Percentiles rank a stretch among this genome's conserved stretches.
phyloP scores from a whole-genome alignment of 2,329 filamentous ascomycete species.

The Claviceps purpurea region DNA sequence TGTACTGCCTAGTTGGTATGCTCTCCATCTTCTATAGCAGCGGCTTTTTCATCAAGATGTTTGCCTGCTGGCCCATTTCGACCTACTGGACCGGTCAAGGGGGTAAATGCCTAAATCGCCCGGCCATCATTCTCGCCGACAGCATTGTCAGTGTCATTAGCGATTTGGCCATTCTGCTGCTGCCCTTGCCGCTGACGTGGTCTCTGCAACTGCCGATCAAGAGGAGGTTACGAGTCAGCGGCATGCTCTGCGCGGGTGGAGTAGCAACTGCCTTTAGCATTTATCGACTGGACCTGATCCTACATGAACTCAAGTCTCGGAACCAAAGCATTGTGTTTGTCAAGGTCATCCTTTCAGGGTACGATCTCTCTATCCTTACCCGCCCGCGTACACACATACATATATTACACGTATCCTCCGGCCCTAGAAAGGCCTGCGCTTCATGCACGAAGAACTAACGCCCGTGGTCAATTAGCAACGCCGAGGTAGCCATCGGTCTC shows the following conservation, averaged over 20 bases:
- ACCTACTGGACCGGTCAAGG: conserved; percentile 24
- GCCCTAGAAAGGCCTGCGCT: neutral
- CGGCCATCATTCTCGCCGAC: conserved; percentile 18
- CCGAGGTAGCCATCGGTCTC: conserved; percentile 18
- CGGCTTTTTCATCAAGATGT: conserved; percentile 27
- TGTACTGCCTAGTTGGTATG: conserved; percentile 23
- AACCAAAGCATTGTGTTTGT: conserved; percentile 16
- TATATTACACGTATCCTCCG: too few species aligned
- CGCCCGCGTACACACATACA: too few species aligned
- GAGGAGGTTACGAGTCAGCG: conserved; percentile 17
- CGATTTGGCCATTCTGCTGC: conserved; percentile 17
- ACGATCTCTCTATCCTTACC: neutral
- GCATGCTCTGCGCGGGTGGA: conserved; percentile 18
- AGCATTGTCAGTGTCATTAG: conserved; percentile 19
- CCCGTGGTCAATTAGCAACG: conserved; percentile 11
- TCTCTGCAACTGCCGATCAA: conserved; percentile 17
- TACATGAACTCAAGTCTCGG: conserved; percentile 10
- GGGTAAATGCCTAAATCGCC: conserved; percentile 22
- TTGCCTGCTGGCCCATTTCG: conserved; percentile 26
- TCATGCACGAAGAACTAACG: neutral
- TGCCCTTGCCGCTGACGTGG: conserved; percentile 19
- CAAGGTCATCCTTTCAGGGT: conserved; percentile 15
- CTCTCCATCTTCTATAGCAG: conserved; percentile 27
- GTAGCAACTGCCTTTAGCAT: conserved; percentile 19
- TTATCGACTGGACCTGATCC: conserved; percentile 15